Evolutionary conservation across 306 rosid species (phyloP), one percentile per base, ranked within the genome.

Genomic region (Trichosanthes truncata): DNA sequence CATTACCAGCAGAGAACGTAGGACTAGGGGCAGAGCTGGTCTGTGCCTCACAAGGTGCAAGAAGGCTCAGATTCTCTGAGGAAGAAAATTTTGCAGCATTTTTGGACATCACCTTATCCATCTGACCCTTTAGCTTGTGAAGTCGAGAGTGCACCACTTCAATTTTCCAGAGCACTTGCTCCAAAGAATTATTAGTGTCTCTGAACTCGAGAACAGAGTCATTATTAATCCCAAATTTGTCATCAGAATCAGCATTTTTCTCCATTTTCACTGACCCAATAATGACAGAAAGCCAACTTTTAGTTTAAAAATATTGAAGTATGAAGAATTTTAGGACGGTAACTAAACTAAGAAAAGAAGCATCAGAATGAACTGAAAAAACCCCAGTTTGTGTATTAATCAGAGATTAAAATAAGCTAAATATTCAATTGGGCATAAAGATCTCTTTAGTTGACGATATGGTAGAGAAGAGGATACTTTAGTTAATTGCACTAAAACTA

Each of bases 1-100:
- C 98, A 43, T 85, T 88, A 45, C 89, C 97, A 46, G 86, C 87
- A 76, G 96, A 92, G 73, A 84, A 83, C 35, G 91, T 65, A 52
- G 93, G 97, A 83, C 92, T 92, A 61, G 84, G 93, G 71, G 88
- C 93, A 61, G 91, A 84, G 90, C 91, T 91, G 85, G 92, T 87
- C 88, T 87, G 93, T 49, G 26, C 84, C 63, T 90, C 97, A 76
- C 86, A 88, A 57, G 87, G 91, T 17, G 82, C 90, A 74, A 89
- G 91, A 88, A 86, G 78, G 86, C 93, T 88, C 82, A 91, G 84
- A 86, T 94, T 91, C 87, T 94, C 96, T 0, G 88, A 89, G 80
- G 96, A 91, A 53, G 95, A 89, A 82, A 92, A 89, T 88, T 49
- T 88, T 1, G 90, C 74, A 76, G 90, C 89, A 83, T 89, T 90